Percentiles rank a stretch among this genome's conserved stretches.
These are phyloP conservation scores for Trichoderma gracile DNA, from an alignment of 2,329 filamentous ascomycete species.

Conservation along the genomic window DNA sequence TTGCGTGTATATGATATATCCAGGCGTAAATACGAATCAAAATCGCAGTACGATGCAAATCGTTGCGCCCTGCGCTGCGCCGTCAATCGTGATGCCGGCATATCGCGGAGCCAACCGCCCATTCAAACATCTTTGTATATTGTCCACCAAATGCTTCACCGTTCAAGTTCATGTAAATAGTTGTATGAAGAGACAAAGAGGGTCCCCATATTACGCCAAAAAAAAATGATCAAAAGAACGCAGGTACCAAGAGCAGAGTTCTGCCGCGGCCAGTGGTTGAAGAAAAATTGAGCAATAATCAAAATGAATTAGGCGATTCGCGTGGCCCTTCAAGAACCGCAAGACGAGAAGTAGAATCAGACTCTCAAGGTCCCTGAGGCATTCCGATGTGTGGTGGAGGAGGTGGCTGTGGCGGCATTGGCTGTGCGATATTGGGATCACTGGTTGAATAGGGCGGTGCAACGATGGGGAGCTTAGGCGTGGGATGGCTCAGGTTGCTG, in stretches of 20 bases:
- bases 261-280: neutral
- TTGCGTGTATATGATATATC: conserved; percentile 23
- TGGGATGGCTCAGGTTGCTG: conserved; percentile 37
- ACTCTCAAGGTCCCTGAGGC: conserved; percentile 17
- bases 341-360: neutral
- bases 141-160: conserved; percentile 14
- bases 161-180: conserved; percentile 17
- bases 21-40: conserved; percentile 12
- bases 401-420: conserved; percentile 2
- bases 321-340: neutral
- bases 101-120: conserved; percentile 7
- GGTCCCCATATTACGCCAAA: neutral
- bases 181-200: conserved; percentile 10
- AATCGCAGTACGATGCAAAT: conserved; percentile 21
- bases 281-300: neutral
- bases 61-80: conserved; percentile 17
- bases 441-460: conserved; percentile 21
- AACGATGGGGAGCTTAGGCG: conserved; percentile 29
- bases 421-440: conserved; percentile 16
- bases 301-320: neutral
- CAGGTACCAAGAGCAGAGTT: neutral
- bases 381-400: conserved; percentile 7
- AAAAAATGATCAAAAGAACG: neutral
- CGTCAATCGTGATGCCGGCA: conserved; percentile 14
- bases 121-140: conserved; percentile 16